Evolutionary conservation across 2,329 filamentous ascomycete species (phyloP), one percentile per base, ranked within the genome.

Genomic region (Colletotrichum sp.): DNA sequence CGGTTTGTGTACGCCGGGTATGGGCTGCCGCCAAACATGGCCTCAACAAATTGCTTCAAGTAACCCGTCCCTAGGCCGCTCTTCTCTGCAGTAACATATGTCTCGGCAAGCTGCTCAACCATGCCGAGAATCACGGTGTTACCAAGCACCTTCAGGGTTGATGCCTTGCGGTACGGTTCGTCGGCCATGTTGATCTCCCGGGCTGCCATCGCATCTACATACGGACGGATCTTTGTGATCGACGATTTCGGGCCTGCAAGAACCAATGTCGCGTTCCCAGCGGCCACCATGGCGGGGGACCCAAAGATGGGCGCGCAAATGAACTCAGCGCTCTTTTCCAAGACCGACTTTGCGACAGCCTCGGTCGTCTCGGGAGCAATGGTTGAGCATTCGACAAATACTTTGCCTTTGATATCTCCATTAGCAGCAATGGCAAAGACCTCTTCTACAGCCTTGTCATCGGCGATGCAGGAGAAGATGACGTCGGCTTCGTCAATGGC

Each of bases 101-200:
- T 93, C 84, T 98, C 95, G 2, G 94, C 91, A 6, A 98, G 85
- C 66, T 94, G 89, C 80, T 95, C 93, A 29, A 96, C 90, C 89
- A 96, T 96, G 84, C 94, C 94, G 54, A 97, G 82, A 78, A 98
- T 89, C 81, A 98, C 96, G 0, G 93, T 94, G 83, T 98, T 98
- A 71, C 96, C 95, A 12, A 98, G 89, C 24, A 98, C 87, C 84
- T 98, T 97, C 62, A 98, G 86, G 59, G 91, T 89, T 3, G 91
- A 89, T 6, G 95, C 92, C 67, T 91, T 90, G 66, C 93, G 90
- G 63, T 92, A 91, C 1, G 93, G 89, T 82, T 94, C 89, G 76
- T 89, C 91, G 58, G 88, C 87, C 82, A 95, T 92, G 80, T 96
- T 91, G 73, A 97, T 92, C 76, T 92, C 90, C 38, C 90, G 89